phyloP scores from a whole-genome alignment of 1,139 yeast species.

The Magnusiomyces tetraspermus region DNA sequence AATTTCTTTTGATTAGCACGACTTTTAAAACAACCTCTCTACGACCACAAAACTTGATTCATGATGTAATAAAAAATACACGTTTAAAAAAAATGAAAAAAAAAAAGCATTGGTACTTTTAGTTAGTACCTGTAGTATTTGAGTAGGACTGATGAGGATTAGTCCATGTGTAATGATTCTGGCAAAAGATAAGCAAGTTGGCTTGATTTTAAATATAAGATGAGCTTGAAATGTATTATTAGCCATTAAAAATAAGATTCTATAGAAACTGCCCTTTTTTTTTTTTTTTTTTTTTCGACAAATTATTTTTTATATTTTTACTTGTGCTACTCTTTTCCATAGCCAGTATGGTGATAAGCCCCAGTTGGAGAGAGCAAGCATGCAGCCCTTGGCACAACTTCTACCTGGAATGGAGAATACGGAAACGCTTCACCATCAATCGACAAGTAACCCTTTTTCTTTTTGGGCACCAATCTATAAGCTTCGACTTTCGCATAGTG shows the following conservation, averaged over 20 bases:
- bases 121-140: no score
- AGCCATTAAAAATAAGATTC: no score
- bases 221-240: no score
- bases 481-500: slow-evolving; percentile 75
- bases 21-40: not conserved
- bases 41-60: not conserved
- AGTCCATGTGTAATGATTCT: no score
- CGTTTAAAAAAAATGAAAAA: no score
- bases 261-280: not conserved
- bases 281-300: not conserved
- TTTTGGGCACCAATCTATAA: slow-evolving; percentile 62
- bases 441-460: slow-evolving; percentile 49
- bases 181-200: no score
- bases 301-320: not conserved
- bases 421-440: slow-evolving; percentile 89
- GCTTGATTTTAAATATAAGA: no score
- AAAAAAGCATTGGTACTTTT: no score
- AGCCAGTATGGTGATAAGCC: slow-evolving; percentile 19
- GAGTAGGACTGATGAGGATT: no score
- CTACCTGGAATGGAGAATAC: slow-evolving; percentile 71
- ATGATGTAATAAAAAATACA: slow-evolving; percentile 5
- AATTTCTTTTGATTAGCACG: not conserved
- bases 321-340: not conserved
- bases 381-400: slow-evolving; percentile 38
- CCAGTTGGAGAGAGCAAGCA: slow-evolving; percentile 24